Evolutionary conservation across 176 grass and related monocot species (phyloP).

Genomic region (Rhynchospora pubera): DNA sequence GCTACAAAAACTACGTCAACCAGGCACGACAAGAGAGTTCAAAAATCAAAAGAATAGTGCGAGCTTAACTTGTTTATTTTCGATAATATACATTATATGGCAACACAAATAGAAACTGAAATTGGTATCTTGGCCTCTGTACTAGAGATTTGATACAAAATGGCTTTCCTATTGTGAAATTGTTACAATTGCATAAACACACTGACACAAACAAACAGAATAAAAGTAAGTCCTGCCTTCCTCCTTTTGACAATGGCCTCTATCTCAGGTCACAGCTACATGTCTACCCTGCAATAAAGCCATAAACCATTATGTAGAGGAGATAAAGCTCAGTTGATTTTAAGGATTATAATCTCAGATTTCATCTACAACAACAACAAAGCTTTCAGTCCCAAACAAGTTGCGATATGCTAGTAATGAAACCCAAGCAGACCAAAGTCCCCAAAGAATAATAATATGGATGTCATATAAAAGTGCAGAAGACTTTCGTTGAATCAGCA

Average conservation of each 20-base stretch:
- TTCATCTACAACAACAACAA: not conserved
- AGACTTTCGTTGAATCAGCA: not conserved
- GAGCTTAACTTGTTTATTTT: not conserved
- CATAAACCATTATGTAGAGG: not conserved
- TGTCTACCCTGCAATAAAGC: not conserved
- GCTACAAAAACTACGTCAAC: not conserved
- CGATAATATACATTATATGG: not conserved
- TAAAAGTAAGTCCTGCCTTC: not conserved
- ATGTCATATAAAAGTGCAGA: not conserved
- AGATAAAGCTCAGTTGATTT: not conserved
- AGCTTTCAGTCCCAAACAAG: too few relatives aligned
- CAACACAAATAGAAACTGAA: not conserved
- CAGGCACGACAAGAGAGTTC: not conserved
- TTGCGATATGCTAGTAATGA: too few relatives aligned
- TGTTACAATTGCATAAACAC: not conserved
- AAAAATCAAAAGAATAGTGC: not conserved
- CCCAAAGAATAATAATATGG: too few relatives aligned
- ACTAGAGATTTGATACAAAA: not conserved
- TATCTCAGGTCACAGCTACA: conserved; percentile 4
- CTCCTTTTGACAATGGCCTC: conserved; percentile 1
- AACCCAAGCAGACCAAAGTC: too few relatives aligned
- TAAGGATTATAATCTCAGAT: not conserved
- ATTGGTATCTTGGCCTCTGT: not conserved
- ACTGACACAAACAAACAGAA: not conserved
- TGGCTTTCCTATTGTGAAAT: not conserved